phyloP scores from a whole-genome alignment of 2,329 filamentous ascomycete species.

The Chaetomiaceae sp. region DNA sequence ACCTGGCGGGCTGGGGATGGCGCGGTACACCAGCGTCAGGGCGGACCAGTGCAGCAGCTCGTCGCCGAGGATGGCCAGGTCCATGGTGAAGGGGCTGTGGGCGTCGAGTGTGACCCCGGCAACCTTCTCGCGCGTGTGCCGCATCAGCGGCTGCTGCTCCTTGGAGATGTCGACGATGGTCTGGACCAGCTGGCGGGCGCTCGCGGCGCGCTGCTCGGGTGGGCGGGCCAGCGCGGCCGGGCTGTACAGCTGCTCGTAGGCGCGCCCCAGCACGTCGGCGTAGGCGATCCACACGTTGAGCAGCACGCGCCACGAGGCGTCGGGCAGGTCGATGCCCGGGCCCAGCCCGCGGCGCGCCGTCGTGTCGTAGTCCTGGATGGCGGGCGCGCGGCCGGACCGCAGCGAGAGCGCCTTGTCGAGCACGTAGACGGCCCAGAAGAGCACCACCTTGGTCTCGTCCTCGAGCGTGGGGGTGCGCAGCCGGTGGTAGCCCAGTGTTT shows the following conservation, averaged over 20 bases:
- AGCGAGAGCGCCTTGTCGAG: slow-evolving; percentile 54
- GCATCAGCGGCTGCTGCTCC: slow-evolving; percentile 14
- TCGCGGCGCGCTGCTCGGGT: slow-evolving; percentile 34
- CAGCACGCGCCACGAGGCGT: slow-evolving; percentile 39
- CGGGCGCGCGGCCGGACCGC: slow-evolving; percentile 51
- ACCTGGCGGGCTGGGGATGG: slow-evolving; percentile 42
- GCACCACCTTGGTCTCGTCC: slow-evolving; percentile 33
- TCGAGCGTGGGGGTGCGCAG: slow-evolving; percentile 21
- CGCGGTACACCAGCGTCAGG: slow-evolving; percentile 47
- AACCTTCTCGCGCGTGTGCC: slow-evolving; percentile 11
- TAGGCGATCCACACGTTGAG: slow-evolving; percentile 50
- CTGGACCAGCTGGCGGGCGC: slow-evolving; percentile 34
- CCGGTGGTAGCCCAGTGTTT: slow-evolving; percentile 57
- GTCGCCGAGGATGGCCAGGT: slow-evolving; percentile 41
- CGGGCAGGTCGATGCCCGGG: slow-evolving; percentile 21
- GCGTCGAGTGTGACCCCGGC: slow-evolving; percentile 25
- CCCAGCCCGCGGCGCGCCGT: slow-evolving; percentile 35
- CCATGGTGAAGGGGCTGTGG: slow-evolving; percentile 35
- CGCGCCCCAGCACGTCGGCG: slow-evolving; percentile 50
- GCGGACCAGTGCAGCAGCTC: slow-evolving; percentile 43
- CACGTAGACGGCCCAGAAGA: slow-evolving; percentile 49
- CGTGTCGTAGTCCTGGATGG: slow-evolving; percentile 53
- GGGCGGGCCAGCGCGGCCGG: slow-evolving; percentile 38
- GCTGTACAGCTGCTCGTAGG: slow-evolving; percentile 54
- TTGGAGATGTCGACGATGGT: slow-evolving; percentile 22